Conservation (phyloP, 441 rosid genomes). For the Capsella rubella region DNA sequence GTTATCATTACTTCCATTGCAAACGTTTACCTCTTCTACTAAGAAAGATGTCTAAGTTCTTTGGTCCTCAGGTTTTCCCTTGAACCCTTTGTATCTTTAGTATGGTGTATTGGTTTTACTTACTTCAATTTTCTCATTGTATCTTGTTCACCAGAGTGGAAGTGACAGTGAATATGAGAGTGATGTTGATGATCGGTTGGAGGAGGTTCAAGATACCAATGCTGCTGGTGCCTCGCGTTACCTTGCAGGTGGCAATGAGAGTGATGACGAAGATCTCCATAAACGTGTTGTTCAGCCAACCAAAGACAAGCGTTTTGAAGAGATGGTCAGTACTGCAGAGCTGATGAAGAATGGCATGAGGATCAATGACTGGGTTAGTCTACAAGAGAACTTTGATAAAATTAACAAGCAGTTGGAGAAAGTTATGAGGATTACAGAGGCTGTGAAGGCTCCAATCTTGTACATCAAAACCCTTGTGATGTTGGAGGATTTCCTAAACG, state of each 20-base stretch:
- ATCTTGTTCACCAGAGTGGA: constrained; percentile 49
- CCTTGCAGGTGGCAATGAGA: constrained; percentile 61
- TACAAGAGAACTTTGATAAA: constrained; percentile 79
- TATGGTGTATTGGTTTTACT: constrained; percentile 11
- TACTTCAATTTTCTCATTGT: neutral
- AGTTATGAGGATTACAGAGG: constrained; percentile 69
- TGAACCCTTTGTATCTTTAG: neutral
- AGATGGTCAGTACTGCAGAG: constrained; percentile 68
- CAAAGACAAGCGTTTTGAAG: constrained; percentile 78
- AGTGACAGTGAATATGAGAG: constrained; percentile 69
- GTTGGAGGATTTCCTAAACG: constrained; percentile 74
- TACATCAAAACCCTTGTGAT: constrained; percentile 77
- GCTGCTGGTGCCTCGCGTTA: constrained; percentile 51
- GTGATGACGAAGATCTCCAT: constrained; percentile 64
- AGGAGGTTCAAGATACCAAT: constrained; percentile 48
- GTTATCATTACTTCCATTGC: constrained; percentile 25
- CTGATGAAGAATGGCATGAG: constrained; percentile 82
- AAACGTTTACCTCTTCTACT: constrained; percentile 8
- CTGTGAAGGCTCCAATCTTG: constrained; percentile 61
- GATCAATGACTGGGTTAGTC: constrained; percentile 81
- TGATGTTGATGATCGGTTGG: constrained; percentile 56
- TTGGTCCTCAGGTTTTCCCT: constrained; percentile 57
- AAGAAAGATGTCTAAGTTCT: constrained; percentile 58
- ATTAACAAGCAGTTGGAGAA: constrained; percentile 82
- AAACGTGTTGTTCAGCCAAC: constrained; percentile 74